phyloP scores from a whole-genome alignment of 108 stramenopile species.

The Fragilariopsis cylindrus region DNA sequence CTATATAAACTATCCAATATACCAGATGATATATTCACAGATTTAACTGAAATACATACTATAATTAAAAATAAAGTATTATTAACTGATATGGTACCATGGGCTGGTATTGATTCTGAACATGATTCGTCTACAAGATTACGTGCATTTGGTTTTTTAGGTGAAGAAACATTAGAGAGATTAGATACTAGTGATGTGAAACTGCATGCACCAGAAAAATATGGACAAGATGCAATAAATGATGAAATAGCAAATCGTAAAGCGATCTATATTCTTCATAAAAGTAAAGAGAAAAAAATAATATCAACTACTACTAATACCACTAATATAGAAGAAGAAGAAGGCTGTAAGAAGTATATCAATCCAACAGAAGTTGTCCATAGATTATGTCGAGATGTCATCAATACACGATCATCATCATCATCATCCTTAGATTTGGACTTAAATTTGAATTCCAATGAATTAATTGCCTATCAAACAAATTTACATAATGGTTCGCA shows the following conservation, averaged over 20 bases:
- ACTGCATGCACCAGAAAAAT: constrained; percentile 28
- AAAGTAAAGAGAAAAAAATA: not conserved
- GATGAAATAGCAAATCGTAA: constrained; percentile 28
- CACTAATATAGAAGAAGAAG: not conserved
- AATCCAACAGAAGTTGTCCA: not conserved
- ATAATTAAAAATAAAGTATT: constrained; percentile 8
- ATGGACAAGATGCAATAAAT: constrained; percentile 13
- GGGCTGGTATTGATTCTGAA: constrained; percentile 11
- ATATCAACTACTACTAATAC: not conserved
- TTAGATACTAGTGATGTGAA: not conserved
- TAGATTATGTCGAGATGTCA: not conserved
- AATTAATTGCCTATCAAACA: constrained; percentile 28
- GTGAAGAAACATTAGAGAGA: not conserved
- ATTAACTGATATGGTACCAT: constrained; percentile 8
- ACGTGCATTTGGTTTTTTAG: constrained; percentile 27
- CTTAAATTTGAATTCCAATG: not conserved
- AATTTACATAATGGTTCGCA: constrained; percentile 35
- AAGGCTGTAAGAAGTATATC: not conserved
- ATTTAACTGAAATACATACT: constrained; percentile 5
- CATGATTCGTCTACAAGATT: not conserved
- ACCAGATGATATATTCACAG: not conserved
- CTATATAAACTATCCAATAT: not conserved
- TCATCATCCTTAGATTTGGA: not conserved
- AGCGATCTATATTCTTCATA: constrained; percentile 15
- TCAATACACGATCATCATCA: not conserved